phyloP scores from a whole-genome alignment of 2,329 filamentous ascomycete genomes.

The Botrytis cinerea region DNA sequence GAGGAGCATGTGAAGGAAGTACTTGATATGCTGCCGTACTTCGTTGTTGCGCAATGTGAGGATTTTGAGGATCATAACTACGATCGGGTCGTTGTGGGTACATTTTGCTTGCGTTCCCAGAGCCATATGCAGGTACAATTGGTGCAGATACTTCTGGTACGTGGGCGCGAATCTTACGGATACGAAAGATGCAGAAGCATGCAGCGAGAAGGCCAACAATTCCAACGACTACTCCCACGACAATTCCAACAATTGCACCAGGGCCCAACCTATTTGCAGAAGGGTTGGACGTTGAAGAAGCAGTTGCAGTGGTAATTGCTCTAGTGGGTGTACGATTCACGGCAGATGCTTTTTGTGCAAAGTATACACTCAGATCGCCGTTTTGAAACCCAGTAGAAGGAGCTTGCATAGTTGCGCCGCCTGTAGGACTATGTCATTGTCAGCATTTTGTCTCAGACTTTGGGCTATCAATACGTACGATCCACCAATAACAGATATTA shows the following conservation, averaged over 20 bases:
- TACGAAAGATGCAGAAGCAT: constrained; percentile 41
- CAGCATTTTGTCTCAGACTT: not conserved
- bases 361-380: constrained; percentile 54
- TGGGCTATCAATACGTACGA: constrained; percentile 29
- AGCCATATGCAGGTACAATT: constrained; percentile 6
- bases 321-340: constrained; percentile 54
- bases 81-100: constrained; percentile 25
- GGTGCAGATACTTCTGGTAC: constrained; percentile 19
- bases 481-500: constrained; percentile 55
- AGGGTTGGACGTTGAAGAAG: constrained; percentile 35
- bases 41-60: constrained; percentile 9
- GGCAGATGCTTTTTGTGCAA: constrained; percentile 52
- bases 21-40: constrained; percentile 2
- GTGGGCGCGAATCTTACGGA: constrained; percentile 6
- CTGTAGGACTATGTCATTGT: constrained; percentile 43
- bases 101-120: constrained; percentile 11
- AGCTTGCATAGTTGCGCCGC: constrained; percentile 54
- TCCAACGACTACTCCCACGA: constrained; percentile 40
- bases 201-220: constrained; percentile 24
- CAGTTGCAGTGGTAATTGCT: constrained; percentile 26
- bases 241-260: constrained; percentile 50
- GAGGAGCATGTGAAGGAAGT: constrained; percentile 8
- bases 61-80: constrained; percentile 26
- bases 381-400: constrained; percentile 54
- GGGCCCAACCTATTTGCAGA: constrained; percentile 37